phyloP scores from a whole-genome alignment of 495 filamentous ascomycete species.

The Penicillium bovifimosum region DNA sequence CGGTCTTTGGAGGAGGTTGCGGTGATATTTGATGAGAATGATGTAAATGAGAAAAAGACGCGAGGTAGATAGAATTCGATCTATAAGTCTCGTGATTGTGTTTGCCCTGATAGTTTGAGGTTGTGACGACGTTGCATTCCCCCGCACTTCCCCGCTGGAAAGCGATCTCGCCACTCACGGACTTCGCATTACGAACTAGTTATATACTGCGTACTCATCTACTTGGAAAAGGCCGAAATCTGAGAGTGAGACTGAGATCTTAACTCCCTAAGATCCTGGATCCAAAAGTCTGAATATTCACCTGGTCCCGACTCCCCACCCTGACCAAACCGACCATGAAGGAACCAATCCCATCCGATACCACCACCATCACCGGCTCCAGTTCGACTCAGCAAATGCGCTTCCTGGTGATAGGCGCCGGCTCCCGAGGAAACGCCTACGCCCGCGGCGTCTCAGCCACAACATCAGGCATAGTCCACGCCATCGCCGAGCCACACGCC shows the following conservation, averaged over 20 bases:
- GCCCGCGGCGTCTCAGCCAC: slow-evolving; percentile 56
- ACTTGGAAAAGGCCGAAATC: too few relatives aligned
- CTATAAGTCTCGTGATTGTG: too few relatives aligned
- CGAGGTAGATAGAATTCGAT: background rate
- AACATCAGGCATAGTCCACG: slow-evolving; percentile 59
- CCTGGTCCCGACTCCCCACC: background rate
- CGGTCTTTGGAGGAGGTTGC: slow-evolving; percentile 61
- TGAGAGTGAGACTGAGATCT: too few relatives aligned
- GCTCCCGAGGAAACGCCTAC: slow-evolving; percentile 75
- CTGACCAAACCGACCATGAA: slow-evolving; percentile 20
- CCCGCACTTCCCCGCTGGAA: background rate
- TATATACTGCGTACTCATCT: too few relatives aligned
- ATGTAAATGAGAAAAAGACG: background rate
- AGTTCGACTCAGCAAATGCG: slow-evolving; percentile 23
- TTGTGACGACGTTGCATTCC: slow-evolving; percentile 4
- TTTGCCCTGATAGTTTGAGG: too few relatives aligned
- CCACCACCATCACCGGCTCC: background rate
- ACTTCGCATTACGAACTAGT: background rate
- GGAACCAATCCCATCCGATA: slow-evolving; percentile 15
- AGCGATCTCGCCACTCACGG: background rate
- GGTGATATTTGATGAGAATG: slow-evolving; percentile 47
- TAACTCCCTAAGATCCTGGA: background rate
- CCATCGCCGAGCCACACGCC: slow-evolving; percentile 75
- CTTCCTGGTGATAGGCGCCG: slow-evolving; percentile 81
- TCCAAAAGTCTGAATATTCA: slow-evolving; percentile 2